phyloP scores from a whole-genome alignment of 345 rosid species.

The Bruguiera sexangula region DNA sequence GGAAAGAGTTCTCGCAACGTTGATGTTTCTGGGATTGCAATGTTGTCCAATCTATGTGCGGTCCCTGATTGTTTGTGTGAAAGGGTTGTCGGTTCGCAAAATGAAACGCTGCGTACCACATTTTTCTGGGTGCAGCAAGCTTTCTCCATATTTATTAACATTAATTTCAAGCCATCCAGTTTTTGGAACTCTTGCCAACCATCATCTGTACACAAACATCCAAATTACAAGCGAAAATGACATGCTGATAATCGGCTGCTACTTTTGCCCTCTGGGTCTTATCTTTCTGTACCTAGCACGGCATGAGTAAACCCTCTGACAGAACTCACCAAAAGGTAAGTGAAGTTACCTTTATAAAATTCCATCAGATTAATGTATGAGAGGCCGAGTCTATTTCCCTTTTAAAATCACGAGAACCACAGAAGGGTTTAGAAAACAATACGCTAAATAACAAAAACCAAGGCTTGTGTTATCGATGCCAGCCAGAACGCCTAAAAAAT shows the following conservation, averaged over 20 bases:
- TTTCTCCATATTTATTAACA: no score
- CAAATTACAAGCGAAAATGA: background rate
- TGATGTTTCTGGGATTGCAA: no score
- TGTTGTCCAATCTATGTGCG: no score
- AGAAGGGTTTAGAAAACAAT: background rate
- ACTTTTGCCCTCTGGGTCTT: background rate
- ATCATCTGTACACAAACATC: background rate
- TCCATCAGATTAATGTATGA: background rate
- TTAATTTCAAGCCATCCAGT: slow-evolving; percentile 8
- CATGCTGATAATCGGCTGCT: background rate
- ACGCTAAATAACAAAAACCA: background rate
- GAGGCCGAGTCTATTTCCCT: no score
- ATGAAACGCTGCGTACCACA: slow-evolving; percentile 9
- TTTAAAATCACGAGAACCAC: background rate
- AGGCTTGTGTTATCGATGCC: slow-evolving; percentile 5
- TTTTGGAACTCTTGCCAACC: background rate
- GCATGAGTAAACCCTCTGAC: background rate
- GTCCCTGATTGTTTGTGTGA: background rate
- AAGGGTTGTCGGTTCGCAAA: background rate
- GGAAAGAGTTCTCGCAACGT: no score
- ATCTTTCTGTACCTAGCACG: background rate
- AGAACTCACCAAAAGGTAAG: background rate
- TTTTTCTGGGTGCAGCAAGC: background rate
- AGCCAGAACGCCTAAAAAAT: slow-evolving; percentile 1
- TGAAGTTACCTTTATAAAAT: background rate